Evolutionary conservation across 371 early-diverging fungal genomes (phyloP).

Genomic region (Mortierella sp.): DNA sequence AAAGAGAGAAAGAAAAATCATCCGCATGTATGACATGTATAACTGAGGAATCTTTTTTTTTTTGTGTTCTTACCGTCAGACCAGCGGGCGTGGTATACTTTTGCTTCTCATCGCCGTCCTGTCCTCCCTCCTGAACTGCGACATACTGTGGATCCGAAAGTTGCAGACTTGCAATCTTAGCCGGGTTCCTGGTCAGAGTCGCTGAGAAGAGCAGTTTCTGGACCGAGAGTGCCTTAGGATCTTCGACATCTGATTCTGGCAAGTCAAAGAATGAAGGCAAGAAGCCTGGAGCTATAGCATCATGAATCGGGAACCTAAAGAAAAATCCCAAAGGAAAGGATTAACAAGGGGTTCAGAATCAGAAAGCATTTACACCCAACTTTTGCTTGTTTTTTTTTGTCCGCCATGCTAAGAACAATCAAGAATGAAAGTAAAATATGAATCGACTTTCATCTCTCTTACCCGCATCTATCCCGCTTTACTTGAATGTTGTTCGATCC

Average conservation of each 20-base stretch:
- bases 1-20: too few relatives aligned
- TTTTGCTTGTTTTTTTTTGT: too few relatives aligned
- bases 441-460: too few relatives aligned
- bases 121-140: conserved; percentile 63
- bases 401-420: too few relatives aligned
- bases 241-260: conserved; percentile 64
- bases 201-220: conserved; percentile 95
- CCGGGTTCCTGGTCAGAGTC: conserved; percentile 93
- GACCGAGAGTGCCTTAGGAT: conserved; percentile 67
- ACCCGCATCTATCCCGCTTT: conserved; percentile 45
- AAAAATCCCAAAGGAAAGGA: background rate
- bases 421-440: too few relatives aligned
- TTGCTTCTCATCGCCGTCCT: conserved; percentile 56
- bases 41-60: background rate
- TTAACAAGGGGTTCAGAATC: background rate
- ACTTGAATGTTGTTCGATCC: conserved; percentile 24
- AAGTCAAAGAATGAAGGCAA: conserved; percentile 57
- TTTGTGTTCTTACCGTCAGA: conserved; percentile 56
- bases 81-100: conserved; percentile 72
- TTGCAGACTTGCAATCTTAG: conserved; percentile 87
- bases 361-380: too few relatives aligned
- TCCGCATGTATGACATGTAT: background rate
- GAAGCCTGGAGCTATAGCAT: conserved; percentile 68
- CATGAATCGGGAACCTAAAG: conserved; percentile 59
- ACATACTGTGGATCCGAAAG: conserved; percentile 84